A percentile compares a stretch with the other conserved stretches of the same genome.
These are phyloP conservation scores for Patellaria atrata DNA, from an alignment of 495 filamentous ascomycete genomes.

Conservation along the genomic window DNA sequence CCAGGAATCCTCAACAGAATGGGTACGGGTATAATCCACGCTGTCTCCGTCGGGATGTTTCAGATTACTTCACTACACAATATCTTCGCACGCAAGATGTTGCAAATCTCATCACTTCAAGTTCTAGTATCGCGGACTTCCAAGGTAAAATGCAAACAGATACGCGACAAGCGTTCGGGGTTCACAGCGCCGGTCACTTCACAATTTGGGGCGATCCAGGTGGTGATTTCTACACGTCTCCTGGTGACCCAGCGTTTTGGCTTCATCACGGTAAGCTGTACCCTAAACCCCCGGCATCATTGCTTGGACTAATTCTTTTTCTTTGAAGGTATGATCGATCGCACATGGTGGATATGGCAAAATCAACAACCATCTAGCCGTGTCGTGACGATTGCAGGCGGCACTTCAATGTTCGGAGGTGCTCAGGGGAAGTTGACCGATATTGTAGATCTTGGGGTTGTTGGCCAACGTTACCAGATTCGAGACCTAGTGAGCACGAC, in stretches of 20 bases:
- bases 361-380: conserved; percentile 26
- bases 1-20: no score
- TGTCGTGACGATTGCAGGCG: neutral
- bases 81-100: conserved; percentile 7
- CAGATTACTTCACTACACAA: conserved; percentile 5
- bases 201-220: conserved; percentile 13
- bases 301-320: no score
- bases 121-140: conserved; percentile 9
- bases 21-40: conserved; percentile 13
- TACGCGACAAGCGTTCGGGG: conserved; percentile 9
- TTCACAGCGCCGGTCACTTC: conserved; percentile 17
- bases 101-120: conserved; percentile 7
- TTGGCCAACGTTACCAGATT: conserved; percentile 2
- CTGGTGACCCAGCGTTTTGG: conserved; percentile 15
- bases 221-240: conserved; percentile 12
- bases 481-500: conserved; percentile 15
- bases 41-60: conserved; percentile 14
- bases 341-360: conserved; percentile 19
- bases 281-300: no score
- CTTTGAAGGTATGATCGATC: conserved; percentile 14
- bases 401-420: neutral
- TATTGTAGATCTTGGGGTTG: neutral
- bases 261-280: conserved; percentile 15
- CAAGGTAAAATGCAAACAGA: conserved; percentile 17
- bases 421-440: conserved; percentile 1